Evolutionary conservation across 1,139 yeast species (phyloP), one percentile per base, ranked within the genome.

Genomic region (Geotrichum klebahnii): DNA sequence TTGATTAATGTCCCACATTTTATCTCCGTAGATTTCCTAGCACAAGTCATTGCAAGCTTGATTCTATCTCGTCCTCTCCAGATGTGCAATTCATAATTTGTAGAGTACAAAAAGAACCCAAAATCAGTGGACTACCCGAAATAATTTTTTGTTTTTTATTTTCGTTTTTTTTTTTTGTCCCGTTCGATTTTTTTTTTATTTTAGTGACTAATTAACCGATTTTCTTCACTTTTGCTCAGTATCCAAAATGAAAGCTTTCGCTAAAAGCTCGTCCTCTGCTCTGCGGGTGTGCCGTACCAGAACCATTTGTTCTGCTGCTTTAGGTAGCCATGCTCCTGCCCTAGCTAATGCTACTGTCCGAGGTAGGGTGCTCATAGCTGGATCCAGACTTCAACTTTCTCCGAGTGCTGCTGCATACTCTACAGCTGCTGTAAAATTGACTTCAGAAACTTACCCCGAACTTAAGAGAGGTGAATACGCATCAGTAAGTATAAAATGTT

Each of bases 381-480:
- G 16, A 31, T 31, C 34, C 16, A 31, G 14, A 8, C 23, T 3
- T 4, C 23, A 4, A 16, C 38, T 16, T 12, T n/a, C 5, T 9
- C 40, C 5, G n/a, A n/a, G n/a, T n/a, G n/a, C n/a, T 6, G 40
- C 22, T 3, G 3, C 44, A 12, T 19, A 16, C 26, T 17, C 42
- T 19, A 14, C 45, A 1, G 33, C 37, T 4, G 19, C 29, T 12
- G 63, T 59, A 37, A 57, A 62, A 48, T 58, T 66, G 22, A 67
- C 71, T 3, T 57, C 61, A 2, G 70, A 67, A 19, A 55, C 57
- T 22, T 68, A 68, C 51, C 52, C 52, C 19, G 53, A 56, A 3
- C 53, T 64, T 4, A 43, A 59, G 44, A 53, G 70, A 14, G 61
- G 64, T 9, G 50, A 35, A 14, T 44, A 37, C 31, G 38, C 31